A percentile compares a stretch with the other conserved stretches of the same genome.
phyloP scores from a whole-genome alignment of 805 yeast species.

The Saturnispora mendoncae region DNA sequence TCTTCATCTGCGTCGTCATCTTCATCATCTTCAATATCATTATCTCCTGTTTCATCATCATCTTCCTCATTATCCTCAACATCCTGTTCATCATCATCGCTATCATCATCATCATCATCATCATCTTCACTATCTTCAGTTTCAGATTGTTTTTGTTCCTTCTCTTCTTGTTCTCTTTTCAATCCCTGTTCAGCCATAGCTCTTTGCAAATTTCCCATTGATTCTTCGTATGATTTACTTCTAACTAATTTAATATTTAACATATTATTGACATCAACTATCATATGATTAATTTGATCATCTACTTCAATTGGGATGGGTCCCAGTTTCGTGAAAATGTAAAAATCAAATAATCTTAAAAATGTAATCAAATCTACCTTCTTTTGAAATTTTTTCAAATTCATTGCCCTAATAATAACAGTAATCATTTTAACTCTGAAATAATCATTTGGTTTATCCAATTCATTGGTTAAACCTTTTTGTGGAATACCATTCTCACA shows the following conservation, averaged over 20 bases:
- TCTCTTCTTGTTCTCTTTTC: constrained; percentile 13
- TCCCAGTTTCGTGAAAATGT: constrained; percentile 47
- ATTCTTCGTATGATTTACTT: constrained; percentile 41
- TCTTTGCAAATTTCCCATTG: constrained; percentile 33
- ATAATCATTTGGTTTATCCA: constrained; percentile 62
- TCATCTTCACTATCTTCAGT: constrained; percentile 19
- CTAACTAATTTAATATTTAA: constrained; percentile 32
- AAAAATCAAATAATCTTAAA: constrained; percentile 61
- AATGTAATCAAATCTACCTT: constrained; percentile 31
- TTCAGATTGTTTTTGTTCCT: too few relatives aligned
- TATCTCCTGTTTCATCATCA: constrained; percentile 28
- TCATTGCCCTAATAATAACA: constrained; percentile 31
- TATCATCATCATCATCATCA: constrained; percentile 14
- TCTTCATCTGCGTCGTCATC: constrained; percentile 21
- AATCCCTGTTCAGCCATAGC: constrained; percentile 19
- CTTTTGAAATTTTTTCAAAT: constrained; percentile 9
- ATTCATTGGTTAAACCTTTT: constrained; percentile 30
- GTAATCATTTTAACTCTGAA: constrained; percentile 57
- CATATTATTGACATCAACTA: constrained; percentile 6
- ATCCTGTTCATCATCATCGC: constrained; percentile 16
- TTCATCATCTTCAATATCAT: constrained; percentile 17
- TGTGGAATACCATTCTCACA: constrained; percentile 52
- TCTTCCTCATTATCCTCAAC: constrained; percentile 25
- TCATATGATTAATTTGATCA: constrained; percentile 40
- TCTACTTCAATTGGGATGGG: constrained; percentile 48